phyloP scores from a whole-genome alignment of 1,284 basidiomycete genomes.

The Psilocybe mexicana region DNA sequence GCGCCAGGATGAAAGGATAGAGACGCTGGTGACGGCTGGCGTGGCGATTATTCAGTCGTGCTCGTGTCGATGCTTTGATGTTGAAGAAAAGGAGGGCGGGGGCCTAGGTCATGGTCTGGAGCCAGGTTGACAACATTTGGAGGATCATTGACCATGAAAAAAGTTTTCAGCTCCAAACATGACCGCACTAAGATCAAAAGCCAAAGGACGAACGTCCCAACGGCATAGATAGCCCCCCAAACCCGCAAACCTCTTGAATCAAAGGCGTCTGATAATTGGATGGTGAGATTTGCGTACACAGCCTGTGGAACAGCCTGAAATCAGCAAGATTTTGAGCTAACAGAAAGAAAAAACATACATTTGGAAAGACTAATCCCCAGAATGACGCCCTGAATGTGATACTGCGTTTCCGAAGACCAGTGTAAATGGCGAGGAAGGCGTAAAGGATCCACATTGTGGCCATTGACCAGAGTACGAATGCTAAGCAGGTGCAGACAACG shows the following conservation, averaged over 20 bases:
- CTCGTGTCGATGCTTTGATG: conserved; percentile 13
- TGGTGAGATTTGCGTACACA: conserved; percentile 66
- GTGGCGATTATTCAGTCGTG: conserved; percentile 1
- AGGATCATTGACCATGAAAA: conserved; percentile 5
- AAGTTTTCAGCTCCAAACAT: conserved; percentile 26
- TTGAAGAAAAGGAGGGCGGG: not conserved
- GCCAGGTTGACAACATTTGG: not conserved
- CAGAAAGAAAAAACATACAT: conserved; percentile 38
- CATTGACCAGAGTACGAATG: conserved; percentile 55
- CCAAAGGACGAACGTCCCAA: conserved; percentile 58
- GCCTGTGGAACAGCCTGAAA: conserved; percentile 37
- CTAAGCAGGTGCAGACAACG: conserved; percentile 43
- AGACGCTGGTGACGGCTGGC: not conserved
- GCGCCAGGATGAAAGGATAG: no score
- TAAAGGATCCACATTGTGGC: conserved; percentile 56
- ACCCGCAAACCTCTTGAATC: conserved; percentile 54
- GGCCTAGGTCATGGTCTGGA: conserved; percentile 2
- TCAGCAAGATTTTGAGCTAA: conserved; percentile 1
- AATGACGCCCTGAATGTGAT: conserved; percentile 51
- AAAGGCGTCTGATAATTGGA: conserved; percentile 51
- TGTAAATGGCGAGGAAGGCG: conserved; percentile 44
- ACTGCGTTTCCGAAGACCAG: conserved; percentile 36
- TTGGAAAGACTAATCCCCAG: conserved; percentile 66
- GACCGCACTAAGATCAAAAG: conserved; percentile 48
- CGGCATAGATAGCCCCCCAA: conserved; percentile 55